Evolutionary conservation across 306 rosid genomes (phyloP).

Genomic region (Medicago arabica): DNA sequence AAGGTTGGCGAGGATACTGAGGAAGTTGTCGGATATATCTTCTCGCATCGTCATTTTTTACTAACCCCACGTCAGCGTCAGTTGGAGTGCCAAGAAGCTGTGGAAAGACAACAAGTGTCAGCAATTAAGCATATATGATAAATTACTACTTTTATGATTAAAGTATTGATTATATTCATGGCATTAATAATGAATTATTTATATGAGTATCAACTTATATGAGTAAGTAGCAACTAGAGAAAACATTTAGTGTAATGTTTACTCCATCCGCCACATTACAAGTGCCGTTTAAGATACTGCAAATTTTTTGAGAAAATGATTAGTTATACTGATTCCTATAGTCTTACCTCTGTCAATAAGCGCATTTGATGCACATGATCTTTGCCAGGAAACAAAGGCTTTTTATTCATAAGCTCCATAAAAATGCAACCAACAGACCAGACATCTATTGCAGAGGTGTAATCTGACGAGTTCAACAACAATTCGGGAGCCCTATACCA

Average conservation of each 20-base stretch:
- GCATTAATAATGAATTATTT: constrained; percentile 14
- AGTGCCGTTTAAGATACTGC: neutral
- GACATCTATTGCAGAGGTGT: constrained; percentile 89
- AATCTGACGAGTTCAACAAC: constrained; percentile 92
- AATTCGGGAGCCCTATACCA: constrained; percentile 99
- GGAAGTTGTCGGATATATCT: constrained; percentile 87
- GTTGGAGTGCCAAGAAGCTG: constrained; percentile 99
- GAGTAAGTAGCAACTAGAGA: neutral
- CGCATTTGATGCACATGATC: constrained; percentile 98
- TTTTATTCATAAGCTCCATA: constrained; percentile 98
- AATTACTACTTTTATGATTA: constrained; percentile 22
- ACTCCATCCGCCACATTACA: neutral
- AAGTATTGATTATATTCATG: constrained; percentile 15
- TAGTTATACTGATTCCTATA: neutral
- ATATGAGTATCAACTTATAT: constrained; percentile 26
- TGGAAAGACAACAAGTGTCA: constrained; percentile 43
- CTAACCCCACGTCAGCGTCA: constrained; percentile 86
- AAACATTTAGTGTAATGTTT: constrained; percentile 9
- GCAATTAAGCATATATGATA: constrained; percentile 25
- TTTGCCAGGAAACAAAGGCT: constrained; percentile 86
- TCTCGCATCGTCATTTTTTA: constrained; percentile 79
- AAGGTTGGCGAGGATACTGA: constrained; percentile 78
- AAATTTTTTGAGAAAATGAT: neutral
- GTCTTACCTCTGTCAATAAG: constrained; percentile 85
- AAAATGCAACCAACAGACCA: constrained; percentile 98